phyloP scores from a whole-genome alignment of 2,329 filamentous ascomycete species.

The Hypomyces perniciosus region DNA sequence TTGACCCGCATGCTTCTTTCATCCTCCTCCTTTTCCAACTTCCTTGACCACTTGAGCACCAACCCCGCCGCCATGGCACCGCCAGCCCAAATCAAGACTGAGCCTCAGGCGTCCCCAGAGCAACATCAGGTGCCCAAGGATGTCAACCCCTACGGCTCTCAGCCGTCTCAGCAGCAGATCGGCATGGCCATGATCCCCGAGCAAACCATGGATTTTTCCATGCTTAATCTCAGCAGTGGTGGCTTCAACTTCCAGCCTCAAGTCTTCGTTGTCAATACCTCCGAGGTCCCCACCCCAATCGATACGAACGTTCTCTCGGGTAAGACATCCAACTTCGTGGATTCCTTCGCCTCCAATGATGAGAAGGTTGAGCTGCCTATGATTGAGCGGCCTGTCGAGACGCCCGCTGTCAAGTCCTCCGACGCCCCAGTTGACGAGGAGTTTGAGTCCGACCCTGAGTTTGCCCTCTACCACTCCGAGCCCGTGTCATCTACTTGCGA shows the following conservation, averaged over 20 bases:
- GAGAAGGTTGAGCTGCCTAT: slow-evolving; percentile 53
- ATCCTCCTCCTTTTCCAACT: slow-evolving; percentile 76
- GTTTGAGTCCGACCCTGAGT: slow-evolving; percentile 58
- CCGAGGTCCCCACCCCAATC: slow-evolving; percentile 56
- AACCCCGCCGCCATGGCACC: slow-evolving; percentile 46
- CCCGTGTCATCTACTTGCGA: slow-evolving; percentile 20
- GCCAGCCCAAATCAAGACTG: slow-evolving; percentile 30
- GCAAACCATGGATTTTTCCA: slow-evolving; percentile 66
- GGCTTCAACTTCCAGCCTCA: slow-evolving; percentile 60
- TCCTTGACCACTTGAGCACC: slow-evolving; percentile 63
- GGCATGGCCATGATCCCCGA: slow-evolving; percentile 82
- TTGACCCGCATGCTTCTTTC: slow-evolving; percentile 76
- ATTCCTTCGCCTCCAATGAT: slow-evolving; percentile 38
- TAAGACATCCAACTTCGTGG: slow-evolving; percentile 56
- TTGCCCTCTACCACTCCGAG: slow-evolving; percentile 53
- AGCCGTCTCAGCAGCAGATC: slow-evolving; percentile 59
- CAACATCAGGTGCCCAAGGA: slow-evolving; percentile 58
- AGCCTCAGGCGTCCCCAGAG: slow-evolving; percentile 36
- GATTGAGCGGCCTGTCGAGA: slow-evolving; percentile 43
- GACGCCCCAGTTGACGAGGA: slow-evolving; percentile 41
- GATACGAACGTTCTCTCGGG: slow-evolving; percentile 61
- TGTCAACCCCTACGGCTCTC: slow-evolving; percentile 52
- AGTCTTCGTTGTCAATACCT: slow-evolving; percentile 70
- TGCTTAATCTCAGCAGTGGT: slow-evolving; percentile 54
- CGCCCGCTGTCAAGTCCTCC: slow-evolving; percentile 23